Conservation (phyloP, 2,329 filamentous ascomycete species). For the Calonectria pseudoreteaudii region DNA sequence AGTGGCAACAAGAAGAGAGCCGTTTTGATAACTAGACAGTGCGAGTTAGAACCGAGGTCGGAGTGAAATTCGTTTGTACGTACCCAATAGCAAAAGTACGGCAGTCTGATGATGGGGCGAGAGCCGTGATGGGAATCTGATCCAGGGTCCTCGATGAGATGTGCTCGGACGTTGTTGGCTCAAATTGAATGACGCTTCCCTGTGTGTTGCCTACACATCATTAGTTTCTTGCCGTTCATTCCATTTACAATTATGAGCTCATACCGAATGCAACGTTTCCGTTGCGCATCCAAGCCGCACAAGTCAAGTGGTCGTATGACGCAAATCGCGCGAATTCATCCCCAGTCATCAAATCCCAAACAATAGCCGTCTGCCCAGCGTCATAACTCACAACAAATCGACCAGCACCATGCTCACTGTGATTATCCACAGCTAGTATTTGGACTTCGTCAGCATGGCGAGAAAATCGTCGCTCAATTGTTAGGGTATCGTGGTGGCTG, state of each 20-base stretch:
- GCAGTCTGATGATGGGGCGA: slow-evolving; percentile 90
- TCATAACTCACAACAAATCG: slow-evolving; percentile 94
- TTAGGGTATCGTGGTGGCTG: slow-evolving; percentile 91
- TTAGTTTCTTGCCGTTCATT: slow-evolving; percentile 27
- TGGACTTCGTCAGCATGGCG: slow-evolving; percentile 86
- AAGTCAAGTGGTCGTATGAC: slow-evolving; percentile 87
- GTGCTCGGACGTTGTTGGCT: slow-evolving; percentile 92
- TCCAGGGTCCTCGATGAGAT: slow-evolving; percentile 89
- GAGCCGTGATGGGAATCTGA: slow-evolving; percentile 92
- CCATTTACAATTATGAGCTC: slow-evolving; percentile 41
- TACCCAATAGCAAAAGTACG: slow-evolving; percentile 97
- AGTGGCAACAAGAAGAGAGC: slow-evolving; percentile 89
- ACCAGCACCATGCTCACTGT: slow-evolving; percentile 87
- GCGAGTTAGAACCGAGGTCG: slow-evolving; percentile 19
- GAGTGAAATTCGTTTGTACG: slow-evolving; percentile 36
- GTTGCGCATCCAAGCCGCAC: slow-evolving; percentile 95
- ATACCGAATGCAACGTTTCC: slow-evolving; percentile 96
- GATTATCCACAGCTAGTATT: slow-evolving; percentile 89
- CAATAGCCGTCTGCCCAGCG: slow-evolving; percentile 88
- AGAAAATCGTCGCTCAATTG: slow-evolving; percentile 87
- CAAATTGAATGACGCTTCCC: slow-evolving; percentile 94
- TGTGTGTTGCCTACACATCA: slow-evolving; percentile 80
- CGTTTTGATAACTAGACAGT: slow-evolving; percentile 85
- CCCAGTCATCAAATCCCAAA: slow-evolving; percentile 95
- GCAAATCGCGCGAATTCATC: slow-evolving; percentile 92